phyloP scores from a whole-genome alignment of 2,329 filamentous ascomycete species.

The Hawksworthiomyces lignivorus region DNA sequence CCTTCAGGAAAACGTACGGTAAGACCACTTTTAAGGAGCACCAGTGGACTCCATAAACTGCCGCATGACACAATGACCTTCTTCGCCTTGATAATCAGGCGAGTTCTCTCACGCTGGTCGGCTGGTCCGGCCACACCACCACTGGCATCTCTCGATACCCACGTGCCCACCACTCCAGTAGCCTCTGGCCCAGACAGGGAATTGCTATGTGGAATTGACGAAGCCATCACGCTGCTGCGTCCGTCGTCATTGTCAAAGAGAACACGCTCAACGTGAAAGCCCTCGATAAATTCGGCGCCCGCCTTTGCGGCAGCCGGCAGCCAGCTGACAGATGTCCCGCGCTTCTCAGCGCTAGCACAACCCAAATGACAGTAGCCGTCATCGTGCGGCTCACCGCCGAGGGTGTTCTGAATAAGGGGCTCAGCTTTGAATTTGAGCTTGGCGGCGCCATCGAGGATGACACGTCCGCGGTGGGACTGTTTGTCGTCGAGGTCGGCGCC shows the following conservation, averaged over 20 bases:
- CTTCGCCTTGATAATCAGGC: constrained; percentile 68
- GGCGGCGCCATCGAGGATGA: constrained; percentile 66
- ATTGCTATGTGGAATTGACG: background rate
- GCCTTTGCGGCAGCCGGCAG: constrained; percentile 70
- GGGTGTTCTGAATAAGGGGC: constrained; percentile 69
- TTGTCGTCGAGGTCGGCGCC: constrained; percentile 21
- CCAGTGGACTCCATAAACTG: constrained; percentile 65
- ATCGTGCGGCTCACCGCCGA: constrained; percentile 60
- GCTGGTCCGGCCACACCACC: constrained; percentile 45
- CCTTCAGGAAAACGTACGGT: constrained; percentile 41
- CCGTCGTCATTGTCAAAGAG: constrained; percentile 51
- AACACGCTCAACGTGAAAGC: constrained; percentile 64
- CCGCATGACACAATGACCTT: constrained; percentile 74
- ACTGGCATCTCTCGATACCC: constrained; percentile 62
- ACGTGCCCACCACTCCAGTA: constrained; percentile 64
- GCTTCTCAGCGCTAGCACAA: constrained; percentile 63
- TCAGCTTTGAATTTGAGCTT: constrained; percentile 66
- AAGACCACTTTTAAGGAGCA: constrained; percentile 71
- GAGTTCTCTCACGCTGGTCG: constrained; percentile 43
- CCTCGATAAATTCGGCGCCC: constrained; percentile 77
- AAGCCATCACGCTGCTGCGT: constrained; percentile 14
- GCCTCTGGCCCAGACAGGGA: constrained; percentile 29
- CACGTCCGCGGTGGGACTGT: constrained; percentile 65
- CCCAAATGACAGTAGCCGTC: constrained; percentile 60
- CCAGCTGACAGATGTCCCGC: constrained; percentile 69